Conservation (phyloP, 805 yeast species). For the Wickerhamiella occidentalis region DNA sequence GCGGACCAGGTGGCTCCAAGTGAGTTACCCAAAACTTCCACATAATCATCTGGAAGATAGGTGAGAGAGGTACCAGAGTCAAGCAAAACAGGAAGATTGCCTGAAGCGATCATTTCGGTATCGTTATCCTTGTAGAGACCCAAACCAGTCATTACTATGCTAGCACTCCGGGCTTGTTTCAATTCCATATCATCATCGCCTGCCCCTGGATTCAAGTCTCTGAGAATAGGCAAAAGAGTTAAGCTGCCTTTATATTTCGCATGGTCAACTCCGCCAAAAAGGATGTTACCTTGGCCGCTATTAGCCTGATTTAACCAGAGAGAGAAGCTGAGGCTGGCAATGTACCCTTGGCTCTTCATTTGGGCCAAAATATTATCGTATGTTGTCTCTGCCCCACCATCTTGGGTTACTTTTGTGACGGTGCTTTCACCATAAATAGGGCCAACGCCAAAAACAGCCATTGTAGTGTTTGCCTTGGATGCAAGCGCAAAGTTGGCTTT, state of each 20-base stretch:
- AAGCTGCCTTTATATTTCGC: constrained; percentile 33
- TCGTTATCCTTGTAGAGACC: constrained; percentile 15
- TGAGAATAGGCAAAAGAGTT: constrained; percentile 27
- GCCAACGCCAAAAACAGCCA: constrained; percentile 39
- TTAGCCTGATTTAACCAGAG: constrained; percentile 33
- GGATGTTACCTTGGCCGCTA: constrained; percentile 28
- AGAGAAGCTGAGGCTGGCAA: constrained; percentile 34
- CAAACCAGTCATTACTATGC: constrained; percentile 15
- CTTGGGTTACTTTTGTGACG: constrained; percentile 20
- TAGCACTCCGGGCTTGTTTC: constrained; percentile 6
- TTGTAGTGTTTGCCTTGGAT: constrained; percentile 46
- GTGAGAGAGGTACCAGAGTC: constrained; percentile 45
- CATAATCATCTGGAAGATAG: constrained; percentile 32
- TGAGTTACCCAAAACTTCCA: constrained; percentile 24
- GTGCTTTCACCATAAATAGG: constrained; percentile 27
- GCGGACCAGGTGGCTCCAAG: constrained; percentile 33
- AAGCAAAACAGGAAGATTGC: constrained; percentile 30
- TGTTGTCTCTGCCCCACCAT: constrained; percentile 17
- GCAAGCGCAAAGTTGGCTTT: constrained; percentile 64
- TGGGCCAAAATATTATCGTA: constrained; percentile 28
- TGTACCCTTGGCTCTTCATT: constrained; percentile 33
- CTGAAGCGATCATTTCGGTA: constrained; percentile 11
- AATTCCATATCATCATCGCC: not conserved
- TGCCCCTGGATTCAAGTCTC: constrained; percentile 13
- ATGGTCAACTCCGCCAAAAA: constrained; percentile 37